These are phyloP conservation scores for Psilocybe cyanescens DNA, from an alignment of 768 basidiomycete species.

Conservation along the genomic window DNA sequence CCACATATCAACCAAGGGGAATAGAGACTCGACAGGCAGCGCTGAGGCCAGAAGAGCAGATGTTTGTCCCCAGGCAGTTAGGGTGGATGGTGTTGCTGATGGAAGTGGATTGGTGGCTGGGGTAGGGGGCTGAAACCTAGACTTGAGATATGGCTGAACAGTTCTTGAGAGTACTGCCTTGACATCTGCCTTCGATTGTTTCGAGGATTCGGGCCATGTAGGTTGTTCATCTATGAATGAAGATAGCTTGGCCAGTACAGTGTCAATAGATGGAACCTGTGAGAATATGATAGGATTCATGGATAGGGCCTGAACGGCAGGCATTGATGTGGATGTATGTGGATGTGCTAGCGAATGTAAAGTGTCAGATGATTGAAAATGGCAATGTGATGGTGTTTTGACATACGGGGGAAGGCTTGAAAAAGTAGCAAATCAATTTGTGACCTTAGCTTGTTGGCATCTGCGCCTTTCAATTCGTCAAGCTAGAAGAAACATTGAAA, in stretches of 20 bases:
- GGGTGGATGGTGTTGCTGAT: conserved; percentile 39
- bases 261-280: conserved; percentile 71
- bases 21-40: conserved; percentile 61
- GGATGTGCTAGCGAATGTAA: conserved; percentile 65
- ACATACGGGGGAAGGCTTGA: conserved; percentile 81
- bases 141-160: conserved; percentile 69
- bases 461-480: conserved; percentile 73
- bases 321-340: conserved; percentile 64
- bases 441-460: conserved; percentile 68
- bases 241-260: conserved; percentile 61
- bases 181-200: conserved; percentile 38
- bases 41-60: conserved; percentile 44
- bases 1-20: conserved; percentile 87
- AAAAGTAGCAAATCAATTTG: conserved; percentile 78
- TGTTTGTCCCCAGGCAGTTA: conserved; percentile 52
- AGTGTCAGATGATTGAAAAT: background rate
- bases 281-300: conserved; percentile 77
- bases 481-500: conserved; percentile 40
- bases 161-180: conserved; percentile 51
- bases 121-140: conserved; percentile 45
- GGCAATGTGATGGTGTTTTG: background rate
- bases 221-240: conserved; percentile 59
- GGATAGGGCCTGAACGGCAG: conserved; percentile 62
- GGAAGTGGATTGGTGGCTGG: conserved; percentile 21
- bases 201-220: conserved; percentile 33